phyloP scores from a whole-genome alignment of 441 rosid genomes.

The Populus hybrid region DNA sequence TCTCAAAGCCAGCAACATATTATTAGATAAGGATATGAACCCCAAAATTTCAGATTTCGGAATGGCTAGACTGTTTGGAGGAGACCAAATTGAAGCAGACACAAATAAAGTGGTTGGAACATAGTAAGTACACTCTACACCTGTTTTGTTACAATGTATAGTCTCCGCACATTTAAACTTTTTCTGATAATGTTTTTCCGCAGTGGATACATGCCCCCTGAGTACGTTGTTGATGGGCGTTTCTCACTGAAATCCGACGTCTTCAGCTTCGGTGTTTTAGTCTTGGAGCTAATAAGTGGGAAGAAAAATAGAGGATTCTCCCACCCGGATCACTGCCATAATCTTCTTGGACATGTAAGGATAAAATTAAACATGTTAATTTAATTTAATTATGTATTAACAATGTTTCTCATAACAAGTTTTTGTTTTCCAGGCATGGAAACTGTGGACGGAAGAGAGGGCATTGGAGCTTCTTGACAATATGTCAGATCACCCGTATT shows the following conservation, averaged over 20 bases:
- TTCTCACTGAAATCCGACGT: slow-evolving; percentile 36
- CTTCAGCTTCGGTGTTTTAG: slow-evolving; percentile 35
- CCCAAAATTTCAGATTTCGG: slow-evolving; percentile 45
- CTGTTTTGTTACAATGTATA: not conserved
- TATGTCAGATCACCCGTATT: not conserved
- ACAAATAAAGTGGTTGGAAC: slow-evolving; percentile 33
- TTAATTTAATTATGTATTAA: too few species aligned
- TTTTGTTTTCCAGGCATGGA: slow-evolving; percentile 21
- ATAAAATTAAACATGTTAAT: not conserved
- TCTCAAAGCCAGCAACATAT: slow-evolving; percentile 32
- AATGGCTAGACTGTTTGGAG: slow-evolving; percentile 31
- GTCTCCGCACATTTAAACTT: too few species aligned
- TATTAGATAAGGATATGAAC: slow-evolving; percentile 27
- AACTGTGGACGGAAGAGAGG: slow-evolving; percentile 14
- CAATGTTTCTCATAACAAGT: too few species aligned
- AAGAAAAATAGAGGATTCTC: slow-evolving; percentile 28
- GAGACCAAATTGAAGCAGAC: slow-evolving; percentile 23
- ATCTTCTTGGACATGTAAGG: slow-evolving; percentile 44
- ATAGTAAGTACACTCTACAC: slow-evolving; percentile 19
- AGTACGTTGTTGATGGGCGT: slow-evolving; percentile 31
- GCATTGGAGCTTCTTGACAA: slow-evolving; percentile 13
- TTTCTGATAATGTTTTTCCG: not conserved
- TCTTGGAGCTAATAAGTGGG: slow-evolving; percentile 35
- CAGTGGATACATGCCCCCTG: slow-evolving; percentile 40
- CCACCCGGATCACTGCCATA: slow-evolving; percentile 27